A percentile compares a stretch with the other conserved stretches of the same genome.
These are phyloP conservation scores for Alternaria hordeiaustralica DNA, from an alignment of 2,329 filamentous ascomycete species.

Conservation along the genomic window DNA sequence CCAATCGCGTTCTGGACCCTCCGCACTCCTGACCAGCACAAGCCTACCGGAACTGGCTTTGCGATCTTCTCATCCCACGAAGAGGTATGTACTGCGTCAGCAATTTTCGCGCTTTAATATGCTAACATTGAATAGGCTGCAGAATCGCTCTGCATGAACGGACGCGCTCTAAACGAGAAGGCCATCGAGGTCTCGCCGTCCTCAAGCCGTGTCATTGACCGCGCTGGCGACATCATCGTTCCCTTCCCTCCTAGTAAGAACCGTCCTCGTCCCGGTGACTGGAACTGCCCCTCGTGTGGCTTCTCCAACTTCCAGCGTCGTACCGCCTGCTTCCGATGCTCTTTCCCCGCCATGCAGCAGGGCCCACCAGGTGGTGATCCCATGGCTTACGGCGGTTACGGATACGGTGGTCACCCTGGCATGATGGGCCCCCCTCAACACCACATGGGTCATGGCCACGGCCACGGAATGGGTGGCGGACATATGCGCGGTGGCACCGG, in stretches of 20 bases:
- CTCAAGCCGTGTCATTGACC: constrained; percentile 93
- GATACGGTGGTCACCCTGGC: constrained; percentile 67
- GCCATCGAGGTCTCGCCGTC: constrained; percentile 98
- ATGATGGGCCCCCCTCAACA: constrained; percentile 62
- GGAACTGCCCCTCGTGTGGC: constrained; percentile 97
- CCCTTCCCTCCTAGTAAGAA: constrained; percentile 99
- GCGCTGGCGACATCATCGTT: constrained; percentile 92
- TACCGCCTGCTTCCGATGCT: constrained; percentile 98
- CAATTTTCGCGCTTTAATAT: neutral
- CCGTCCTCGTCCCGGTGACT: constrained; percentile 93
- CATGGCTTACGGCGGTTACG: constrained; percentile 63
- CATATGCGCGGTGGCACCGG: constrained; percentile 77
- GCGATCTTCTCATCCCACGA: constrained; percentile 99
- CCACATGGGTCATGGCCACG: constrained; percentile 68
- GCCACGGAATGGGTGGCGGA: constrained; percentile 55
- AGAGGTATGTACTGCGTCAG: constrained; percentile 70
- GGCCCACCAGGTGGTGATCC: constrained; percentile 73
- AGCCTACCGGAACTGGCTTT: constrained; percentile 98
- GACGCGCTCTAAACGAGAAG: constrained; percentile 96
- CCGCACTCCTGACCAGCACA: constrained; percentile 96
- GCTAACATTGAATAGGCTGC: constrained; percentile 70
- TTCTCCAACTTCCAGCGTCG: constrained; percentile 99
- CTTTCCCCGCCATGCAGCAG: constrained; percentile 91
- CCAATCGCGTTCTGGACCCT: constrained; percentile 99
- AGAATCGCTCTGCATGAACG: constrained; percentile 98